Evolutionary conservation across 768 basidiomycete genomes (phyloP), one percentile per base, ranked within the genome.

Genomic region (Rhodotorula kratochvilovae): DNA sequence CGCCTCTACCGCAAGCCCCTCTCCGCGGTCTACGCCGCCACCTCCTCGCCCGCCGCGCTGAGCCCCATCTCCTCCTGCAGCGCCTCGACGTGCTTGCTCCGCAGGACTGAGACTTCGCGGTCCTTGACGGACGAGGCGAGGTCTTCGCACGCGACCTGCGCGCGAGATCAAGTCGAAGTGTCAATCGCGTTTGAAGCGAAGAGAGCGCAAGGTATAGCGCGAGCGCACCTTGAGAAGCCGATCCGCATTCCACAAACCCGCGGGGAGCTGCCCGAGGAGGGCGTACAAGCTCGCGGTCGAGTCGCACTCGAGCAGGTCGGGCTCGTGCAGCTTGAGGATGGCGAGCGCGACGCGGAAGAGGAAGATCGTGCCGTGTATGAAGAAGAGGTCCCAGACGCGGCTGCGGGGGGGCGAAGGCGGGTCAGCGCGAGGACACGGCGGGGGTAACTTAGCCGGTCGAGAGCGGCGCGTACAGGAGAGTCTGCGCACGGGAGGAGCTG

Each of bases 371-470:
- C 95, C 95, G 77, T 96, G 92, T 4, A 94, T 87, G 67, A 97
- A 86, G 81, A 97, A 91, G 29, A 96, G 84, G 77, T 99, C 95
- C 94, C 96, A 98, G 12, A 97, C 88, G 61, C 95, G 71, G 0
- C 94, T 98, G 91, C 93, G 74, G 36, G 58, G 31, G 13, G 12
- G 25, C 3, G 13, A 29, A 27, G 25, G 12, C 4, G 25, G 2
- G 46, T 42, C 29, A 53, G 39, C 5, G 19, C 1, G 27, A 8
- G n/a, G 16, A 11, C 27, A 25, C 25, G 33, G 33, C 45, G 27
- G 25, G 43, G 25, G 33, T n/a, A n/a, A n/a, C n/a, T n/a, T n/a
- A 48, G 36, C 19, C 23, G 23, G 42, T 13, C 2, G 7, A 3
- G 43, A n/a, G n/a, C 23, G 27, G 33, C 7, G 7, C 36, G 19